Base-by-base conservation (phyloP, 805 yeast genomes). In the Komagataella ulmi region DNA sequence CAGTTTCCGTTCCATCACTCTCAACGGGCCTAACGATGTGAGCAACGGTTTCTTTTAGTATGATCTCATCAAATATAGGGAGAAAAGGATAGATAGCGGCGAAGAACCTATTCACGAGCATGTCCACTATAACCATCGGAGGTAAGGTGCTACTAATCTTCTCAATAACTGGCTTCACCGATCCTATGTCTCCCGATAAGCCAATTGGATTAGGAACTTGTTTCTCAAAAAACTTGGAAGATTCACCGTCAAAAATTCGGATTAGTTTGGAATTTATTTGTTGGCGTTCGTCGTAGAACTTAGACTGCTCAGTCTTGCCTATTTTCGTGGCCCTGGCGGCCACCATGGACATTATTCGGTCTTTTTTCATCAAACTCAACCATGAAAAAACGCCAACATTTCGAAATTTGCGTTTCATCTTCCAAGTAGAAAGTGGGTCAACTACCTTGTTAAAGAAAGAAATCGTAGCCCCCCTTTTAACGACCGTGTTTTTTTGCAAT, bases 51-150 rank as follows among this genome's bases (percentile, higher is more conserved):
- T 49, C 51, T 46, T 60, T 63, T 51, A 74, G 72, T n/a, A 55
- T 54, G 0, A 23, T 44, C 54, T 75, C 79, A 54, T 75, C 78
- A 19, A 75, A 51, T 30, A 72, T 66, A 0, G 82, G 80, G 54
- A 74, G 63, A 50, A 67, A 72, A 3, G 80, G 78, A 55, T 75
- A 73, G 1, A 74, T 59, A 3, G 59, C 52, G 1, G 51, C 50
- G 57, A 76, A 73, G 52, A 68, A 76, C 45, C 67, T 57, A 21
- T 68, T 62, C 7, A 75, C 54, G 49, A 72, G 65, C n/a, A 59
- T 53, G 65, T 71, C 61, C 3, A 74, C 59, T 0, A 69, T 65
- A 24, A 58, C 59, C 50, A 62, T 61, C 4, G 61, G 51, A 1
- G 71, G 70, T 12, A 67, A 10, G 14, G 40, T 8, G n/a, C 40